phyloP scores from a whole-genome alignment of 495 filamentous ascomycete species.

The Aspergillus cavernicola region DNA sequence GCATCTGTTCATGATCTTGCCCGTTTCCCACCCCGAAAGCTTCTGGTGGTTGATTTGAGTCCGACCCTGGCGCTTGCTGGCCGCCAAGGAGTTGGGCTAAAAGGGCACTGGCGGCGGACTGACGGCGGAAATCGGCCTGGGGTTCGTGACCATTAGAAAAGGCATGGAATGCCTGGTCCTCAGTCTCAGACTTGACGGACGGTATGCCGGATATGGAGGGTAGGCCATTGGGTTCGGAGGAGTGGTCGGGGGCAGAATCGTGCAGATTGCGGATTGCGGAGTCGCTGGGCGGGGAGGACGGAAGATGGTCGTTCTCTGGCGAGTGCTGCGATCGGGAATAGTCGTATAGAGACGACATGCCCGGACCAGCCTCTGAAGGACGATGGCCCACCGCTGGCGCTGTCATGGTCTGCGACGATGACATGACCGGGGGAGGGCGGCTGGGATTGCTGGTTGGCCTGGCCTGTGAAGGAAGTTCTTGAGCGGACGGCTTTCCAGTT shows the following conservation, averaged over 20 bases:
- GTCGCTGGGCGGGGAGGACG: slow-evolving; percentile 39
- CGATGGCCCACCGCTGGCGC: slow-evolving; percentile 51
- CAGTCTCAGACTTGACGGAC: slow-evolving; percentile 35
- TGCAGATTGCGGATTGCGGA: slow-evolving; percentile 48
- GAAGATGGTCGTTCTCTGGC: slow-evolving; percentile 23
- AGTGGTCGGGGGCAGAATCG: slow-evolving; percentile 39
- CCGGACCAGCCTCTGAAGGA: slow-evolving; percentile 44
- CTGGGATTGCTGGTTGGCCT: slow-evolving; percentile 19
- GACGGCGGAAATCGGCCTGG: slow-evolving; percentile 23
- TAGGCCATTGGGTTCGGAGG: slow-evolving; percentile 27
- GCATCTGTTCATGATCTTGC: slow-evolving; percentile 5
- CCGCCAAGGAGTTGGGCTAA: slow-evolving; percentile 44
- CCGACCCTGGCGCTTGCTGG: slow-evolving; percentile 14
- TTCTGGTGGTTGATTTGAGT: slow-evolving; percentile 8
- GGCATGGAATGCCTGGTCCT: slow-evolving; percentile 8
- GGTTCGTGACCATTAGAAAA: slow-evolving; percentile 8
- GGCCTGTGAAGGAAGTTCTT: slow-evolving; percentile 15
- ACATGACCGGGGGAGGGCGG: slow-evolving; percentile 40
- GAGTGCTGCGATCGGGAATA: slow-evolving; percentile 32
- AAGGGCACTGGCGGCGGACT: slow-evolving; percentile 43
- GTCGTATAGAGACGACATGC: slow-evolving; percentile 38
- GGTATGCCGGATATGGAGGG: slow-evolving; percentile 26
- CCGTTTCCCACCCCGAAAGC: slow-evolving; percentile 1
- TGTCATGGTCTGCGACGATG: slow-evolving; percentile 56
- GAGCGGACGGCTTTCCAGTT: slow-evolving; percentile 7